Base-by-base conservation (phyloP, 1,284 basidiomycete genomes). In the Abortiporus biennis region DNA sequence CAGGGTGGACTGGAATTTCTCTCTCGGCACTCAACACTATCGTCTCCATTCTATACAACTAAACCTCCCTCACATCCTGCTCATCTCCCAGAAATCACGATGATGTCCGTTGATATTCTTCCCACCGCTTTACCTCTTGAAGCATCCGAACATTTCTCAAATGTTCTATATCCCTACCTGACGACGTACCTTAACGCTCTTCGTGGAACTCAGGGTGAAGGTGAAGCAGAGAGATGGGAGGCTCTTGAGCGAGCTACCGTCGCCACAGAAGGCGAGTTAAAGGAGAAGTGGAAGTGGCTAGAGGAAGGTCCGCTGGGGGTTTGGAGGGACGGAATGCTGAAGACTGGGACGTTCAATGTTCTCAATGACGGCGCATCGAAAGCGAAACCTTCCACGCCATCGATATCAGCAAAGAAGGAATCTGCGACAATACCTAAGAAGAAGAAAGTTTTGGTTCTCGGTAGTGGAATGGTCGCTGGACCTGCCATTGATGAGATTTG, bases 391-490 rank as follows among this genome's bases (percentile, higher is more conserved):
- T 38, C 23, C 15, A 21, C 36, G 15, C n/a, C n/a, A n/a, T n/a
- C n/a, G 38, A 22, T 21, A 36, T 11, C 39, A 6, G 31, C 29
- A 16, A 17, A 40, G 0, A 8, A 35, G 9, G 50, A 29, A 9
- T 29, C 40, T 12, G 19, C 6, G 11, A 24, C 21, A 13, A 19
- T 37, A 21, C 16, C 20, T n/a, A 39, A 39, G 44, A 63, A 54
- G 58, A 80, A 80, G 67, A 86, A 84, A 51, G 72, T 94, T 1
- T 64, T 97, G 21, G 69, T 97, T 50, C 72, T 96, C 3, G 93
- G 93, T 8, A 90, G 86, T 42, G 94, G 93, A 15, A 92, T 94
- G 79, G 93, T 94, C 17, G 89, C 91, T 11, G 82, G 83, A 2
- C 92, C 91, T 9, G 85, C 85, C 6, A 81, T 91, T 4, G 77